Evolutionary conservation across 805 yeast species (phyloP), one percentile per base, ranked within the genome.

Genomic region (Scheffersomyces lignosus): DNA sequence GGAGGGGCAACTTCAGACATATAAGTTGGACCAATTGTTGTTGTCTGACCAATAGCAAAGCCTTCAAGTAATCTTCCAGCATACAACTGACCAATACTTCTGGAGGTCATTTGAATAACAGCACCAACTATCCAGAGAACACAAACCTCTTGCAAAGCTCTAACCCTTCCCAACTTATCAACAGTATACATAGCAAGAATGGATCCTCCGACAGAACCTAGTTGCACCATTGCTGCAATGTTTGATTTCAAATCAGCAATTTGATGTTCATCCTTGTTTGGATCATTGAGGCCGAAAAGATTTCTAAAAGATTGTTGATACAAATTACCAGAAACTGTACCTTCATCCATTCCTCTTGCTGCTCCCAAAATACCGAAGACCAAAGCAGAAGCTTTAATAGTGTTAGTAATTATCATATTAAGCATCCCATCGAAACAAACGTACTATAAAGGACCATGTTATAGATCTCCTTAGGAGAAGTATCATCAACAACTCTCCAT

Each of bases 271-370:
- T 71, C 33, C 43, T 65, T 66, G 16, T 46, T 43, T 4, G 60
- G 49, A 45, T 74, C 76, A 12, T 56, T 49, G 16, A 78, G 60
- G 0, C 78, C 78, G 47, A 76, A 75, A 33, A 56, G 53, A 5
- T 49, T 35, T 20, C 48, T 55, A 51, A 78, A 78, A 0, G 75
- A 60, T 3, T 44, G 40, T 46, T 71, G 78, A 8, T 72, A 62
- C 15, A 71, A 58, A 5, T 69, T 56, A 9, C 78, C 79, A 6
- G 77, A 58, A 23, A 72, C 64, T 41, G 57, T 58, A 23, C 83
- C 83, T 52, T 78, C 83, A 51, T 78, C 83, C 31, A 64, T 69
- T 10, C 83, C 83, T 54, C 83, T 58, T 4, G 79, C 78, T 23
- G 73, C 64, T 5, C 83, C 83, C 29, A 77, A 53, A 13, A 77